Base-by-base conservation (phyloP, 495 filamentous ascomycete species). In the Rostrohypoxylon terebratum region DNA sequence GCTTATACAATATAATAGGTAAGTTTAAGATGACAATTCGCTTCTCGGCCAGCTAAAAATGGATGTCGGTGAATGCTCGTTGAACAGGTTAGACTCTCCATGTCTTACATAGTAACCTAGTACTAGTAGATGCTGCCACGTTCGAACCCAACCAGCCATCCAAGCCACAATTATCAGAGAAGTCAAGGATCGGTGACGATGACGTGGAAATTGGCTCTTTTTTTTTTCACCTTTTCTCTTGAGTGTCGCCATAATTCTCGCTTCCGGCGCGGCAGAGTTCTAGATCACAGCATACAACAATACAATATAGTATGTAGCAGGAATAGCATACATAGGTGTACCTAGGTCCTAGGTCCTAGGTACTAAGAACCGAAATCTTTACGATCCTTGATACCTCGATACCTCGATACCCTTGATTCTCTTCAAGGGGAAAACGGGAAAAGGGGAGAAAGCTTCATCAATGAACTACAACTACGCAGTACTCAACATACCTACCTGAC, bases 111-210 rank as follows among this genome's bases (percentile, higher is more conserved):
- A n/a, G n/a, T n/a, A n/a, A n/a, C n/a, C n/a, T n/a, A n/a, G n/a
- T n/a, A n/a, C n/a, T n/a, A n/a, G n/a, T n/a, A 23, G 20, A 54
- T 55, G 55, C 60, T 62, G 66, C 71, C 71, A 69, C 66, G 71
- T 66, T 60, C 47, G 28, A 65, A 14, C 47, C 47, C 34, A 54
- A n/a, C 67, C 34, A 68, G 63, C 53, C 31, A 55, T 28, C 68
- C 38, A 73, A 69, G 61, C 71, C 59, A 65, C 55, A 63, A 11
- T 61, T 45, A 44, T 40, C 48, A 69, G 48, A 58, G 51, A 65
- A 34, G 44, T 59, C 42, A 51, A 63, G 62, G 36, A 63, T 66
- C 28, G 66, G 58, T 67, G 71, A 70, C 66, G 66, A 59, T 67
- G 71, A 70, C 66, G 71, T 74, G 66, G 66, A 62, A 51, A 65